phyloP scores from a whole-genome alignment of 768 basidiomycete species.

The Rhodotorula taiwanensis region DNA sequence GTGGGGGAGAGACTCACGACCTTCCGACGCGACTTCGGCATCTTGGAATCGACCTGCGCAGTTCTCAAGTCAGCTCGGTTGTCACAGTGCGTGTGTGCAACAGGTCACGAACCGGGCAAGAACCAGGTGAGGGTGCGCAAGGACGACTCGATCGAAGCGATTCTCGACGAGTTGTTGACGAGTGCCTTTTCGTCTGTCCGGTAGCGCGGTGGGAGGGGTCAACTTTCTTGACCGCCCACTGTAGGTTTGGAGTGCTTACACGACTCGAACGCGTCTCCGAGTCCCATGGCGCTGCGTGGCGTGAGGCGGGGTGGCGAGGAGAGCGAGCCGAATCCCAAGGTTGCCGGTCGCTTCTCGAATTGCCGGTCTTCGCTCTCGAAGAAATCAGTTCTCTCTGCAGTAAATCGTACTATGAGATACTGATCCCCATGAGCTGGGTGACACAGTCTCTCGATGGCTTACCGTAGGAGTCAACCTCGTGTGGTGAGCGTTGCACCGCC shows the following conservation, averaged over 20 bases:
- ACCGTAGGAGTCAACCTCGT: too few species aligned
- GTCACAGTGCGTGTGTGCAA: too few species aligned
- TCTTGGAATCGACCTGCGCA: conserved; percentile 78
- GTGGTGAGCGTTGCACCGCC: too few species aligned
- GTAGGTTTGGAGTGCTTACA: not conserved
- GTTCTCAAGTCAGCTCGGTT: not conserved
- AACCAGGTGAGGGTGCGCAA: conserved; percentile 90
- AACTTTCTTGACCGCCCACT: fast-evolving
- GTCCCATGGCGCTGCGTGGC: not conserved
- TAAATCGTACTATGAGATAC: too few species aligned
- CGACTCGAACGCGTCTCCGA: conserved; percentile 3
- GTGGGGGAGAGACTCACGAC: conserved; percentile 57
- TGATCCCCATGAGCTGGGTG: too few species aligned
- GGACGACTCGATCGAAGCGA: conserved; percentile 79
- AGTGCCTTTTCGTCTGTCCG: conserved; percentile 49
- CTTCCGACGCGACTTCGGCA: conserved; percentile 90
- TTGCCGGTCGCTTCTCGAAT: not conserved
- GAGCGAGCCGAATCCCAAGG: too few species aligned
- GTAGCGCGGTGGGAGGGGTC: not conserved
- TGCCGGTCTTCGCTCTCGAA: not conserved
- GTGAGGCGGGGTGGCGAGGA: not conserved
- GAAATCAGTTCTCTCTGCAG: too few species aligned
- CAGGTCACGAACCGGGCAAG: conserved; percentile 52
- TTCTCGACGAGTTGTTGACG: conserved; percentile 73
- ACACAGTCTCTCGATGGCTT: too few species aligned